These are phyloP conservation scores for Termitomyces eurrhizus DNA, from an alignment of 768 basidiomycete genomes.

Conservation along the genomic window DNA sequence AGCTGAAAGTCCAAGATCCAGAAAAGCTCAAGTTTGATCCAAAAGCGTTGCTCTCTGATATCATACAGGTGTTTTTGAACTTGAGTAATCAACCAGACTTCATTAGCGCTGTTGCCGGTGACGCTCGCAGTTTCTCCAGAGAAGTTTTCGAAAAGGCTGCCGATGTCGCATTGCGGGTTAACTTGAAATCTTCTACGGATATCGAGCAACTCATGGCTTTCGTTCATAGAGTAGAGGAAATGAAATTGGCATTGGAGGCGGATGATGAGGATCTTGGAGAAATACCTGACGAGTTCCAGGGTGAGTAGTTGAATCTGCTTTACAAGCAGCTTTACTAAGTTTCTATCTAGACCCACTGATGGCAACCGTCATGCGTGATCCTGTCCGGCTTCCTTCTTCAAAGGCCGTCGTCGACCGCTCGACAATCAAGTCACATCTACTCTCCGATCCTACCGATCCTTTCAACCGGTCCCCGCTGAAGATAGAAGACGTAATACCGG, in stretches of 20 bases:
- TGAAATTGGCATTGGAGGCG: constrained; percentile 73
- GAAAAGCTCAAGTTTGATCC: constrained; percentile 92
- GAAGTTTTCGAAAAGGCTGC: constrained; percentile 81
- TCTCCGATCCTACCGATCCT: constrained; percentile 90
- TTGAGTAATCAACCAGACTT: constrained; percentile 78
- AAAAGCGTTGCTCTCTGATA: constrained; percentile 73
- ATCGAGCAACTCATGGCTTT: constrained; percentile 67
- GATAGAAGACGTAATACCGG: constrained; percentile 74
- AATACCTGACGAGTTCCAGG: constrained; percentile 92
- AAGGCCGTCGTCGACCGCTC: constrained; percentile 74
- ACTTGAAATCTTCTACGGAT: constrained; percentile 75
- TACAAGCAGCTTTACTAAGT: neutral
- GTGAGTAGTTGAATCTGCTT: constrained; percentile 36
- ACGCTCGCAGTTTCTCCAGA: constrained; percentile 87
- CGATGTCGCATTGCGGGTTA: constrained; percentile 53
- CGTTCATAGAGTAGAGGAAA: constrained; percentile 79
- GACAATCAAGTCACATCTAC: constrained; percentile 91
- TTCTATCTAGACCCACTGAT: constrained; percentile 71
- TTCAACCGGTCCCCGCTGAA: constrained; percentile 87
- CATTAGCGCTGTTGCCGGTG: constrained; percentile 83
- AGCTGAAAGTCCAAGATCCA: constrained; percentile 79
- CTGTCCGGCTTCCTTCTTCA: constrained; percentile 87
- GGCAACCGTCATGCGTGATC: constrained; percentile 92
- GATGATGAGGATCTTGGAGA: constrained; percentile 88
- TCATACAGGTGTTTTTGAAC: constrained; percentile 89